A percentile compares a stretch with the other conserved stretches of the same genome.
Conservation (phyloP, 78 protist species). For the Acrasis kona region DNA sequence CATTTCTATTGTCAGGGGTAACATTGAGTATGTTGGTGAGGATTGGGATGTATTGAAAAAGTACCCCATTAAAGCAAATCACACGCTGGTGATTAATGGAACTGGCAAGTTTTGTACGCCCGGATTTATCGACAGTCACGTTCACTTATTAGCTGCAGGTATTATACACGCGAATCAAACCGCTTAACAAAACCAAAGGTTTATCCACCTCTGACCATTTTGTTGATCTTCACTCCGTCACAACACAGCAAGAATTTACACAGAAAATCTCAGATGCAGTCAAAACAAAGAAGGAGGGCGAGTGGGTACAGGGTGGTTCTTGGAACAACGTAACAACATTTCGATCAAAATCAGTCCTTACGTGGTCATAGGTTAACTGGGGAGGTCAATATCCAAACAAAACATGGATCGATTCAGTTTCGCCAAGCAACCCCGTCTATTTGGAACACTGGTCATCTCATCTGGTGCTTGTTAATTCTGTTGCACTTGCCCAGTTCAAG, state of each 20-base stretch:
- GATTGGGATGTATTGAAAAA: too few species aligned
- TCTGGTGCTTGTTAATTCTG: background rate
- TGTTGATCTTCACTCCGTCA: too few species aligned
- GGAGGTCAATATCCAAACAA: background rate
- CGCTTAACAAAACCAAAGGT: background rate
- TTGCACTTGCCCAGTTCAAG: background rate
- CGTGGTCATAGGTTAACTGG: background rate
- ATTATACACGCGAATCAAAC: background rate
- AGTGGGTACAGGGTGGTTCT: background rate
- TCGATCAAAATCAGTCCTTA: too few species aligned
- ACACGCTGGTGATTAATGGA: too few species aligned
- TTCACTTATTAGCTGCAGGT: background rate
- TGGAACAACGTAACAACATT: too few species aligned
- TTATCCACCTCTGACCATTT: too few species aligned
- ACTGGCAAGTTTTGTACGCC: background rate
- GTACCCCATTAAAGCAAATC: too few species aligned
- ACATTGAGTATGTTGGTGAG: too few species aligned
- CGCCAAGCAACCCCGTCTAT: background rate
- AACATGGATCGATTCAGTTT: background rate
- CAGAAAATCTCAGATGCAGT: background rate
- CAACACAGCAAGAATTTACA: too few species aligned
- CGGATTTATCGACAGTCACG: background rate
- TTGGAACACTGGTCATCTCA: background rate
- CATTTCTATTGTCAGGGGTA: too few species aligned
- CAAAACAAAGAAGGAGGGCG: background rate